Evolutionary conservation across 768 basidiomycete genomes (phyloP), one percentile per base, ranked within the genome.

Genomic region (Candolleomyces aberdarensis): DNA sequence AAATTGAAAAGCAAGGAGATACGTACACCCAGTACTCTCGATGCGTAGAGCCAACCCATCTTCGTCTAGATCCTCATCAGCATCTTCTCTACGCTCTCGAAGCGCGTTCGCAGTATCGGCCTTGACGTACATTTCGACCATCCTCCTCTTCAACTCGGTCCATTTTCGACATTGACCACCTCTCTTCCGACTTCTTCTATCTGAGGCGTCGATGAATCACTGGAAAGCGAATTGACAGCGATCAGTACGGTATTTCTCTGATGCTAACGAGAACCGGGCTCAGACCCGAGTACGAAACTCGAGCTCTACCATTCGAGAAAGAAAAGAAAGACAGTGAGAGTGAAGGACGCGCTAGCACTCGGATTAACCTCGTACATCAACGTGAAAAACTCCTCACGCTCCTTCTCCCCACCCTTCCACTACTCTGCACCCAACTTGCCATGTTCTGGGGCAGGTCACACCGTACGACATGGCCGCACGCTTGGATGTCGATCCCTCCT

Each of bases 401-500:
- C 67, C 84, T 72, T 53, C 82, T 78, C 17, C 93, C 74, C 3
- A 93, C 93, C 29, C 93, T 77, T 0, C 93, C 93, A 43, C 92
- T 77, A 64, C 90, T 92, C 71, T 95, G 93, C 1, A 86, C 83
- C 87, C 92, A 94, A 54, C 89, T 88, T 19, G 83, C 87, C 84
- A 92, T 91, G 67, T 92, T 93, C 19, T 75, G 75, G 0, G 91
- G 85, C 0, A 54, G 60, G 65, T 95, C 90, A 83, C 92, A 94
- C 15, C 92, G 85, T 54, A 94, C 84, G 61, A 94, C 91, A 58
- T 86, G 85, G 8, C 90, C 86, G 68, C 92, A 94, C 3, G 88
- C 87, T 67, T 86, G 89, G 51, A 89, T 91, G 65, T 95, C 92
- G 32, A 94, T 80, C 0, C 92, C 93, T 70, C 94, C 93, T 67